Evolutionary conservation across 176 grass and related monocot genomes (phyloP).

Genomic region (Aegilops bicornis): DNA sequence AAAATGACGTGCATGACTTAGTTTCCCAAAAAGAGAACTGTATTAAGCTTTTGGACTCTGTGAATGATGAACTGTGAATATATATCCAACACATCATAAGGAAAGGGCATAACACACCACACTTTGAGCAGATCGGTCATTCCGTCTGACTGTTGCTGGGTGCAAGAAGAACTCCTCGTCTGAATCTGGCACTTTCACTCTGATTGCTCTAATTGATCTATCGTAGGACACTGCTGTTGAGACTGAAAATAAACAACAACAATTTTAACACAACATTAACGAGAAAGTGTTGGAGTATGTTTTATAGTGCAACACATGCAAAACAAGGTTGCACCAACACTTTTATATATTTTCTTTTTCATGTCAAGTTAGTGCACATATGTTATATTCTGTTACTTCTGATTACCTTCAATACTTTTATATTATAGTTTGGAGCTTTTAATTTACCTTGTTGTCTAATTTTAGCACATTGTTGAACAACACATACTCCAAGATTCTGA

Average conservation of each 20-base stretch:
- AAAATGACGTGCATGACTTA: not conserved
- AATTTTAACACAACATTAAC: not conserved
- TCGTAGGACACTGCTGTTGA: slow-evolving; percentile 97
- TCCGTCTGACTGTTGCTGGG: slow-evolving; percentile 89
- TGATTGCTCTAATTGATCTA: slow-evolving; percentile 80
- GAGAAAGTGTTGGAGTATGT: slow-evolving; percentile 1
- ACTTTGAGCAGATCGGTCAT: slow-evolving; percentile 93
- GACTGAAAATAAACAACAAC: slow-evolving; percentile 50
- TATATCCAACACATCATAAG: not conserved
- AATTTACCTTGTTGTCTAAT: slow-evolving; percentile 94
- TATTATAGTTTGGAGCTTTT: not conserved
- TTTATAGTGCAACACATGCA: not conserved
- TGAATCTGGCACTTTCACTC: slow-evolving; percentile 96
- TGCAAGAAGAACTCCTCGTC: slow-evolving; percentile 95
- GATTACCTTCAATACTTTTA: not conserved
- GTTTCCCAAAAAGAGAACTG: not conserved
- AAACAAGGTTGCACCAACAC: not conserved
- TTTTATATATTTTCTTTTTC: not conserved
- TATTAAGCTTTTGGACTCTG: not conserved
- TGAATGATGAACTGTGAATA: not conserved
- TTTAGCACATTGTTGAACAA: slow-evolving; percentile 99
- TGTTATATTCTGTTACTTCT: not conserved
- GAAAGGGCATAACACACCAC: slow-evolving; percentile 66
- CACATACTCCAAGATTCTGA: slow-evolving; percentile 94
- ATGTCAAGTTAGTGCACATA: not conserved